Conservation (phyloP, 148 eudicot species). For the Talinum fruticosum region DNA sequence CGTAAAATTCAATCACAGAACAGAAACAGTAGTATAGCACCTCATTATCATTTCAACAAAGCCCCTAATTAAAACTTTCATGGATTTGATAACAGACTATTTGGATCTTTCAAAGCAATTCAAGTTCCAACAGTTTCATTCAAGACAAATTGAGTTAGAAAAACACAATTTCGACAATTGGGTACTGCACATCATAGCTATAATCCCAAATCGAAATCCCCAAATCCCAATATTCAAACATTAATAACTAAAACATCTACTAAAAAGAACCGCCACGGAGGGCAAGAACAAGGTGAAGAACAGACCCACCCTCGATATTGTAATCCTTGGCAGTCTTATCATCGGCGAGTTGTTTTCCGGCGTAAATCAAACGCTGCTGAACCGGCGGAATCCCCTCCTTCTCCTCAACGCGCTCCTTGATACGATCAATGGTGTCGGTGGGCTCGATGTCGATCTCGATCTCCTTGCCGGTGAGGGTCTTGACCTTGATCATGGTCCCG, state of each 20-base stretch:
- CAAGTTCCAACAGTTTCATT: too few relatives aligned
- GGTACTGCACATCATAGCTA: background rate
- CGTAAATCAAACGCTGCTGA: constrained; percentile 60
- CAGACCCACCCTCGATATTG: constrained; percentile 64
- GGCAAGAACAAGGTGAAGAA: constrained; percentile 69
- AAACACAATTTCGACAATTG: background rate
- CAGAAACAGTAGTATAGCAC: too few relatives aligned
- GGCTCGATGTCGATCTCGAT: constrained; percentile 61
- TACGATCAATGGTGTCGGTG: constrained; percentile 54
- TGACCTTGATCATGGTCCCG: constrained; percentile 59
- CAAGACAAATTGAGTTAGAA: too few relatives aligned
- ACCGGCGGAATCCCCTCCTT: constrained; percentile 64
- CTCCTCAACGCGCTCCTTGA: constrained; percentile 60
- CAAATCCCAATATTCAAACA: background rate
- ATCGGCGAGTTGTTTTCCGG: constrained; percentile 69
- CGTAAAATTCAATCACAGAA: too few relatives aligned
- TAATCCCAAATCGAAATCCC: background rate
- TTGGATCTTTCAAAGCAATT: too few relatives aligned
- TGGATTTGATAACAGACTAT: too few relatives aligned
- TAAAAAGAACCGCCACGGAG: constrained; percentile 40
- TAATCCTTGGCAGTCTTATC: constrained; percentile 66
- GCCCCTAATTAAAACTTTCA: too few relatives aligned
- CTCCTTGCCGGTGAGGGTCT: constrained; percentile 56
- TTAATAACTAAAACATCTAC: background rate
- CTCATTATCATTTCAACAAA: too few relatives aligned